Conservation (phyloP, 2,329 filamentous ascomycete species). For the Pyricularia sp. region DNA sequence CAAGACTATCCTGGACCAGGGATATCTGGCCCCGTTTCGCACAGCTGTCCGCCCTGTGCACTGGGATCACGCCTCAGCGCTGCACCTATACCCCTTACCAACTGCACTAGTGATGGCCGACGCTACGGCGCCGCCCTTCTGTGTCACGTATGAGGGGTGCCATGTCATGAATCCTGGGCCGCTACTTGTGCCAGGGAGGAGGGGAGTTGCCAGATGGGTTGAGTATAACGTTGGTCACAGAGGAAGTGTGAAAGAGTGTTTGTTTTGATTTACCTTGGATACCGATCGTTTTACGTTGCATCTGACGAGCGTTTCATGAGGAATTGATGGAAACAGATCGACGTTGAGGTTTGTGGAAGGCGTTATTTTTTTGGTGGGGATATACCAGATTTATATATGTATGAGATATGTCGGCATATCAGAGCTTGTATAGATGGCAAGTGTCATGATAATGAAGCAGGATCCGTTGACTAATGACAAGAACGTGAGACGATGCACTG, state of each 20-base stretch:
- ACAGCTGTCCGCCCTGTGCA: constrained; percentile 70
- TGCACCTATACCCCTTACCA: constrained; percentile 83
- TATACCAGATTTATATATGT: not conserved
- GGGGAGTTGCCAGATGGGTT: constrained; percentile 68
- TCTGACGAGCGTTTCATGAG: too few relatives aligned
- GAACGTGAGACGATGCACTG: not conserved
- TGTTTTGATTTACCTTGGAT: constrained; percentile 30
- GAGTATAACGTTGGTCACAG: constrained; percentile 68
- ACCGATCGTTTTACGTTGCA: too few relatives aligned
- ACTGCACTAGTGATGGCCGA: constrained; percentile 78
- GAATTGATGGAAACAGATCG: not conserved
- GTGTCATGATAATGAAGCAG: not conserved
- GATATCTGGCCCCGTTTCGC: constrained; percentile 79
- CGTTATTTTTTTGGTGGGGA: not conserved
- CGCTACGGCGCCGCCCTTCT: constrained; percentile 70
- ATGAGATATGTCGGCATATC: not conserved
- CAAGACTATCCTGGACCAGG: constrained; percentile 87
- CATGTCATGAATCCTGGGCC: constrained; percentile 89
- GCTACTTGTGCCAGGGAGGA: constrained; percentile 59
- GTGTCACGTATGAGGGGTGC: constrained; percentile 87
- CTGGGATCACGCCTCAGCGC: constrained; percentile 73
- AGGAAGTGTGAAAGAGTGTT: constrained; percentile 54
- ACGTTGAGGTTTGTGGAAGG: not conserved
- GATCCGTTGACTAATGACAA: not conserved
- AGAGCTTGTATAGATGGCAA: not conserved